Conservation (phyloP, 306 rosid species). For the Prunus kanzakura region DNA sequence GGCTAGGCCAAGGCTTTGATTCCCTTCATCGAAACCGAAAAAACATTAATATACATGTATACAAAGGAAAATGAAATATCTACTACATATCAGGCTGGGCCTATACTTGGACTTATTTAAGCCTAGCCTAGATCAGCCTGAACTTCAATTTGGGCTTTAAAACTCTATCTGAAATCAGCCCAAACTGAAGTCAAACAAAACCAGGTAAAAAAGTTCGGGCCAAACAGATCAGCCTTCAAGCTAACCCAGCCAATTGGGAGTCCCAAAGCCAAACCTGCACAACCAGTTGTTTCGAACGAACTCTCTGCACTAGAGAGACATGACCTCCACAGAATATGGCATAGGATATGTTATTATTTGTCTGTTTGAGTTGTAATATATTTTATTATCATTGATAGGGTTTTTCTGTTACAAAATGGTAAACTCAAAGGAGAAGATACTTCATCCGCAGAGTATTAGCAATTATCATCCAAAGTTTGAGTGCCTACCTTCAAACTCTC, state of each 20-base stretch:
- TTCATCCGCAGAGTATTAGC: background rate
- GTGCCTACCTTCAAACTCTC: conserved; percentile 73
- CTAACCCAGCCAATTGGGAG: background rate
- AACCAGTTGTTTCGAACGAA: background rate
- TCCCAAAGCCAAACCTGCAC: background rate
- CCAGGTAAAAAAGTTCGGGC: background rate
- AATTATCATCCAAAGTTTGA: conserved; percentile 5
- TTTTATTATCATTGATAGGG: background rate
- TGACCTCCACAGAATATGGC: background rate
- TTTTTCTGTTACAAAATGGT: background rate
- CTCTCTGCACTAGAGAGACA: background rate
- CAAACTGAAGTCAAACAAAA: background rate
- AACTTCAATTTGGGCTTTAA: background rate
- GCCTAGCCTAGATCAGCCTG: background rate
- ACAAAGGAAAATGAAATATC: background rate
- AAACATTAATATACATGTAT: background rate
- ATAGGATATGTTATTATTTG: background rate
- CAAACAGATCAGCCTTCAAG: background rate
- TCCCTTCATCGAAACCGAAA: too few relatives aligned
- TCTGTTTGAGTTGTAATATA: background rate
- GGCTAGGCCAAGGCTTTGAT: too few relatives aligned
- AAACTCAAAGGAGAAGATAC: conserved; percentile 10
- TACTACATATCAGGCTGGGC: background rate
- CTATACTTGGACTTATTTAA: background rate
- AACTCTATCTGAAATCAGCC: background rate